phyloP scores from a whole-genome alignment of 768 basidiomycete genomes.

The Lactarius deliciosus region DNA sequence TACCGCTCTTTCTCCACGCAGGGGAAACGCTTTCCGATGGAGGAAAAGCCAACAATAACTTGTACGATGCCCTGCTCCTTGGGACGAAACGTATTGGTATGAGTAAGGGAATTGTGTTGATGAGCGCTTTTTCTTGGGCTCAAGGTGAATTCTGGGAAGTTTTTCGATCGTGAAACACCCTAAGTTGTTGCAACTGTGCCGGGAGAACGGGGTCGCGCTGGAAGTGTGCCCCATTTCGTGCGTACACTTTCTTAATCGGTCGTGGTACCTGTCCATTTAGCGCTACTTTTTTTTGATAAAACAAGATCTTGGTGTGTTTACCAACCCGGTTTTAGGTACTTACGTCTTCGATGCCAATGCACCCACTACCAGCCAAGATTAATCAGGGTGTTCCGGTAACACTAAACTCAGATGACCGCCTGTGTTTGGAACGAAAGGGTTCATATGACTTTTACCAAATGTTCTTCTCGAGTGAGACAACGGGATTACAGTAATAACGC shows the following conservation, averaged over 20 bases:
- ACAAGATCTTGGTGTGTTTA: constrained; percentile 62
- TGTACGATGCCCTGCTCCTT: constrained; percentile 76
- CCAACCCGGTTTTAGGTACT: constrained; percentile 47
- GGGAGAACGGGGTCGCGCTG: constrained; percentile 59
- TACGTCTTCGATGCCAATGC: constrained; percentile 78
- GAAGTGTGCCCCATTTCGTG: constrained; percentile 85
- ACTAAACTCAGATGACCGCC: constrained; percentile 72
- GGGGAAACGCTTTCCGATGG: constrained; percentile 83
- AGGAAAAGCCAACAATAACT: constrained; percentile 62
- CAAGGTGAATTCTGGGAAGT: constrained; percentile 36
- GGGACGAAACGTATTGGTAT: constrained; percentile 83
- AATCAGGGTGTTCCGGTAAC: constrained; percentile 73
- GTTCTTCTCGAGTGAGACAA: constrained; percentile 65
- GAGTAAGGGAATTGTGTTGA: constrained; percentile 45
- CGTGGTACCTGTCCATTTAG: constrained; percentile 7
- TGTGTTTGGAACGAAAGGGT: constrained; percentile 73
- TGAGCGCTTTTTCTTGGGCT: background rate
- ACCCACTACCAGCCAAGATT: constrained; percentile 68
- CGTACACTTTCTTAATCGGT: constrained; percentile 34
- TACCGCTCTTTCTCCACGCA: constrained; percentile 79
- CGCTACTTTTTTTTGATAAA: constrained; percentile 39
- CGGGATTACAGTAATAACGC: constrained; percentile 59
- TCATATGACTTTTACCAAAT: constrained; percentile 82
- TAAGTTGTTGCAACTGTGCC: constrained; percentile 64
- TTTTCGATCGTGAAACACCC: constrained; percentile 80